Evolutionary conservation across 2,329 filamentous ascomycete genomes (phyloP), one percentile per base, ranked within the genome.

Genomic region (Fusarium vanettenii): DNA sequence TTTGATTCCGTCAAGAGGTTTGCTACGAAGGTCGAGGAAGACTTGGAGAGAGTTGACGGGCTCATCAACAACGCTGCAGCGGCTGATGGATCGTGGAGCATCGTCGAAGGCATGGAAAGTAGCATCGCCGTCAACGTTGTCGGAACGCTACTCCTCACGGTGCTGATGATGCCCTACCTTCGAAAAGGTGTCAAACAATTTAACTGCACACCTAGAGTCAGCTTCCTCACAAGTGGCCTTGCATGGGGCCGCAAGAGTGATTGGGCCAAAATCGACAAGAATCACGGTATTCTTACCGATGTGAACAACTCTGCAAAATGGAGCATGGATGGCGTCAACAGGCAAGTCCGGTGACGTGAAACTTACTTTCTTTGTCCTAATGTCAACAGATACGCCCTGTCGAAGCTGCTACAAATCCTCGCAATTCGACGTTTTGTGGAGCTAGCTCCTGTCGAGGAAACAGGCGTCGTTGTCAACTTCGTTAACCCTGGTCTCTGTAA

Each of bases 1-100:
- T 66, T 65, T 35, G 65, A 67, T 37, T 72, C 69, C 1, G 66
- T 82, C 56, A 76, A 74, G 63, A 75, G 25, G 52, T 88, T 89
- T 70, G 82, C 80, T 18, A 72, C 72, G 14, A 71, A 79, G 35
- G 69, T 74, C 0, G 70, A 67, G 13, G 8, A 39, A 2, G 61
- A 66, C 10, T 79, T 87, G 35, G 37, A 60, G 37, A 60, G 57
- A 45, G 37, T 60, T 11, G 57, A 60, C 11, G 57, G 37, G 10
- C 37, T 60, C 37, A 45, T 60, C 25, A 60, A 60, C 57, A 60
- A 60, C 25, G 57, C 57, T 45, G 57, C 57, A 13, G 57, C 57
- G 9, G 57, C 57, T 31, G 25, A 60, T 27, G 37, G 57, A 20
- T 31, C 25, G 2, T 60, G 57, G 57, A 60, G 9, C 37, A 39